Evolutionary conservation across 169 alveolate genomes (phyloP), one percentile per base, ranked within the genome.

Genomic region (Eimeria acervulina): DNA sequence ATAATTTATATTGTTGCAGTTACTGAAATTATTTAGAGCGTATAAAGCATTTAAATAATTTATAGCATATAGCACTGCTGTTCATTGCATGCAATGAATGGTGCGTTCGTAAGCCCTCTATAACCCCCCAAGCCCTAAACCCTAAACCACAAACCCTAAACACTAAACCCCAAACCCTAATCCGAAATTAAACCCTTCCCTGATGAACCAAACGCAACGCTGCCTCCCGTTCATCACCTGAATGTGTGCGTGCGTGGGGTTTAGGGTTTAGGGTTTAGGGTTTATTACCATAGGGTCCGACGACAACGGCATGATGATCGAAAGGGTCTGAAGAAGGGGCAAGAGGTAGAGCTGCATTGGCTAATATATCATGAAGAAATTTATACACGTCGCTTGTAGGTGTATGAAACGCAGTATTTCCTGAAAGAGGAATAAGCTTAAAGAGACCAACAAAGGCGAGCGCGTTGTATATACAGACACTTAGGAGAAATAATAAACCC

Each of bases 261-360:
- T 63, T 4, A 63, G 7, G 21, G 21, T 23, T 63, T 63, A 28
- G 33, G 33, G 8, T 63, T 10, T 26, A 63, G 76, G 76, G 76
- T 63, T 63, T 63, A 72, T 78, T 31, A 78, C 89, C 89, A 40
- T 78, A 78, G 38, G 89, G 89, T 13, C 89, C 89, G 23, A 78
- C 55, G 38, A 78, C 44, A 40, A 78, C 89, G 10, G 89, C 89
- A 31, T 26, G 52, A 13, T 78, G 89, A 31, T 78, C 89, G 33
- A 78, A 78, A 19, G 44, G 89, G 23, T 78, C 89, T 0, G 33
- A 28, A 44, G 63, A 17, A 12, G 89, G 89, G 13, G 38, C 89
- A n/a, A 78, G 89, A 19, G 89, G 89, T 8, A 78, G 89, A 19
- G 89, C 89, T 0, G 38, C 89, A 13, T 55, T 55, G 19, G 28